phyloP scores from a whole-genome alignment of 2,329 filamentous ascomycete genomes.

The Cordyceps militaris region DNA sequence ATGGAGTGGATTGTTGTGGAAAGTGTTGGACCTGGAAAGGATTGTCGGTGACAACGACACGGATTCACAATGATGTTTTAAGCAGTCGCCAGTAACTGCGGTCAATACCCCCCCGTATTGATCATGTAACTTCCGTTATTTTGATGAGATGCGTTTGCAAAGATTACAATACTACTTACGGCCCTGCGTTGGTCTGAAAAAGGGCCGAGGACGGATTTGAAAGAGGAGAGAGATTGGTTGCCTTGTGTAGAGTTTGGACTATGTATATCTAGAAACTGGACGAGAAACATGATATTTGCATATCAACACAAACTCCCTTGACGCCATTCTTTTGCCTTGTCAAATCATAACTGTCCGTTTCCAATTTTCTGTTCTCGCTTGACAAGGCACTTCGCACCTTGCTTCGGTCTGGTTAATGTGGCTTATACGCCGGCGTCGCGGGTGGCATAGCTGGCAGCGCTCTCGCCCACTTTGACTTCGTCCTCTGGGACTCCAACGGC shows the following conservation, averaged over 20 bases:
- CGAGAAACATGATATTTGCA: neutral
- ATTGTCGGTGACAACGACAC: too few relatives aligned
- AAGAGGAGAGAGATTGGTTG: neutral
- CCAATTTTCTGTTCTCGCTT: neutral
- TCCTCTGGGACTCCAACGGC: constrained; percentile 52
- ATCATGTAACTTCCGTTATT: too few relatives aligned
- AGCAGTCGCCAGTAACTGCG: too few relatives aligned
- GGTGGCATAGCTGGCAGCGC: constrained; percentile 39
- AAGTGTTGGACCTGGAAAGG: too few relatives aligned
- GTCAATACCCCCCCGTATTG: too few relatives aligned
- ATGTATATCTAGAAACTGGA: constrained; percentile 1
- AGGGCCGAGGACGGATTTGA: neutral
- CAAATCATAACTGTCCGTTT: neutral
- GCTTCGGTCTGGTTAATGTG: neutral
- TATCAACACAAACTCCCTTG: neutral
- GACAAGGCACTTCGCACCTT: neutral
- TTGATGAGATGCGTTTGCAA: too few relatives aligned
- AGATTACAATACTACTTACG: too few relatives aligned
- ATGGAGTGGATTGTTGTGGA: neutral
- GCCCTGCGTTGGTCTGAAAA: neutral
- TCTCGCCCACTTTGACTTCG: constrained; percentile 55
- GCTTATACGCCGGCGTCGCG: constrained; percentile 1
- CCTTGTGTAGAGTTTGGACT: neutral
- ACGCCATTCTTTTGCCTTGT: constrained; percentile 3
- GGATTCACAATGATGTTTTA: too few relatives aligned